Conservation (phyloP, 1,284 basidiomycete genomes). For the Sphaerobolus stellatus region DNA sequence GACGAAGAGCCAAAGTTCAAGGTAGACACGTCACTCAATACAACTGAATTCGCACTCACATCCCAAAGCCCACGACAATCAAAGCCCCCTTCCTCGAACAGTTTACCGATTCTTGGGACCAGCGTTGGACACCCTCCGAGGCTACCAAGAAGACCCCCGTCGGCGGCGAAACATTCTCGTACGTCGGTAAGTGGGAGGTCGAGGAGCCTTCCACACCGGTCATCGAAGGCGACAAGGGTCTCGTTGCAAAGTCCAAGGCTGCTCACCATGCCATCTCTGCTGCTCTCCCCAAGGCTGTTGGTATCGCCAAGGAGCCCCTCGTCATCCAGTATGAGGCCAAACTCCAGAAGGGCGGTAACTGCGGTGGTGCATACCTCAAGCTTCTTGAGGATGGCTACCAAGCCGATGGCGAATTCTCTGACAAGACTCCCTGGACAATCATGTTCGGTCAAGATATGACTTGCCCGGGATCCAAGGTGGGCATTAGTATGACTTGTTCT, state of each 20-base stretch:
- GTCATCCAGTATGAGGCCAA: constrained; percentile 99
- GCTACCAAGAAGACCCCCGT: constrained; percentile 97
- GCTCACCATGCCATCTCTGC: constrained; percentile 98
- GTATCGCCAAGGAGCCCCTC: constrained; percentile 85
- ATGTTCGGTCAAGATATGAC: constrained; percentile 94
- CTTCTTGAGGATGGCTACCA: constrained; percentile 92
- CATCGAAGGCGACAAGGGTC: constrained; percentile 81
- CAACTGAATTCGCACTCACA: background rate
- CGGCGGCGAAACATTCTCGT: constrained; percentile 92
- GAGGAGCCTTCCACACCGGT: constrained; percentile 75
- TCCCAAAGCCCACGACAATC: constrained; percentile 69
- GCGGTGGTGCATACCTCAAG: constrained; percentile 99
- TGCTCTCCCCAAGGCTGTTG: constrained; percentile 76
- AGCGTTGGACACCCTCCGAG: constrained; percentile 94
- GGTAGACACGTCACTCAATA: constrained; percentile 36
- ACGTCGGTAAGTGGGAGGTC: constrained; percentile 96
- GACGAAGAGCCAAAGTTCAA: constrained; percentile 58
- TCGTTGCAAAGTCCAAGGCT: constrained; percentile 91
- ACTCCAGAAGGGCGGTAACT: constrained; percentile 98
- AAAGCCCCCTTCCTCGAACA: constrained; percentile 97
- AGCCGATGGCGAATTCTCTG: constrained; percentile 87
- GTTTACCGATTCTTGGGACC: constrained; percentile 88
- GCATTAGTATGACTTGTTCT: constrained; percentile 14
- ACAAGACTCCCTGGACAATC: constrained; percentile 97
- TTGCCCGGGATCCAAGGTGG: constrained; percentile 81